Evolutionary conservation across 1,284 basidiomycete species (phyloP), one percentile per base, ranked within the genome.

Genomic region (Fomitopsis palustris): DNA sequence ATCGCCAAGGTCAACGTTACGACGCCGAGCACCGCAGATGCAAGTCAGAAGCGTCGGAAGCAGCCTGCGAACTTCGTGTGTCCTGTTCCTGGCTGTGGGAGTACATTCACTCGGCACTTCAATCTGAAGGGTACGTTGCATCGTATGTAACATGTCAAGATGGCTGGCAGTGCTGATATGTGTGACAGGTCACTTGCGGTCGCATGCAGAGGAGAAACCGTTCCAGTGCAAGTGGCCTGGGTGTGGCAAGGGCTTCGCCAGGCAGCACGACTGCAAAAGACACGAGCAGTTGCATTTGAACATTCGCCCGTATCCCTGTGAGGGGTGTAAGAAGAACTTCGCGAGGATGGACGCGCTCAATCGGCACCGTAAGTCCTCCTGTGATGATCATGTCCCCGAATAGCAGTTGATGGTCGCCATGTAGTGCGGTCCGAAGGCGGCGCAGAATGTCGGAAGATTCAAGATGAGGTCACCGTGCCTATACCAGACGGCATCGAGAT

Each of bases 141-240:
- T 29, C 56, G 61, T 61, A 37, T 49, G 57, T 57, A 59, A 61
- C 45, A 54, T 54, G 43, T 19, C 38, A 31, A 38, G 57, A 35
- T 54, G 52, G 45, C 12, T 19, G 10, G 21, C 57, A 35, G 12
- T 42, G 29, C 55, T 62, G 62, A 54, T 47, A 51, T 21, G 17
- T 62, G 53, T 55, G 53, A 47, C 64, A 86, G 88, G 87, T 23
- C 92, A 93, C 67, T 79, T 93, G 66, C 86, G 89, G 38, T 90
- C 87, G n/a, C 91, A 93, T 65, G 89, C 87, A 54, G 88, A 91
- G 69, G 90, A 93, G 72, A 86, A 90, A 63, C 90, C 90, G 27
- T 93, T 89, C 78, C 82, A 85, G 68, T 93, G 91, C 76, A 87
- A 89, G 68, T 93, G 90, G 88, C 90, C 91, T 0, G 90, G 89